Percentiles rank a stretch among this genome's conserved stretches.
phyloP scores from a whole-genome alignment of 2,329 filamentous ascomycete genomes.

The Amylocarpus encephaloides region DNA sequence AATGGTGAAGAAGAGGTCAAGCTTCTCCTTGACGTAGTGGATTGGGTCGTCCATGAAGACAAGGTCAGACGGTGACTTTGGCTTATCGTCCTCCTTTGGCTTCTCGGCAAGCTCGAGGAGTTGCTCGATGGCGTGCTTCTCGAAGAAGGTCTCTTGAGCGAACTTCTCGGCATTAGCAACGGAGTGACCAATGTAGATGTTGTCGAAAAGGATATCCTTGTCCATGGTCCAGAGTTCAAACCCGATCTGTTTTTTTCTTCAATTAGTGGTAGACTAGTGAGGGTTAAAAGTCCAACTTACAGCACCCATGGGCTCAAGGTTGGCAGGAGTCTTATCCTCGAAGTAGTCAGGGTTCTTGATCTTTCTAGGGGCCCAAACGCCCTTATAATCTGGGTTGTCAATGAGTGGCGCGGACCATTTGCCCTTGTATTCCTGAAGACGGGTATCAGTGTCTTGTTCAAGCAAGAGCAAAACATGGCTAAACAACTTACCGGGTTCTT shows the following conservation, averaged over 20 bases:
- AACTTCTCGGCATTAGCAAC: slow-evolving; percentile 86
- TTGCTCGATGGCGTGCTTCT: slow-evolving; percentile 81
- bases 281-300: slow-evolving; percentile 49
- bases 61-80: slow-evolving; percentile 68
- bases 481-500: slow-evolving; percentile 53
- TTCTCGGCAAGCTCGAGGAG: slow-evolving; percentile 70
- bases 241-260: slow-evolving; percentile 65
- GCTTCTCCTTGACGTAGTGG: slow-evolving; percentile 82
- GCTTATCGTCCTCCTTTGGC: slow-evolving; percentile 61
- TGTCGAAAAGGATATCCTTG: slow-evolving; percentile 97
- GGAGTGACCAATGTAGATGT: slow-evolving; percentile 99
- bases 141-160: slow-evolving; percentile 79
- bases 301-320: slow-evolving; percentile 97
- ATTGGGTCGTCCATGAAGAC: slow-evolving; percentile 90
- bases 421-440: slow-evolving; percentile 84
- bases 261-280: slow-evolving; percentile 13
- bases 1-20: slow-evolving; percentile 83
- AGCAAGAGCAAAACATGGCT: background rate
- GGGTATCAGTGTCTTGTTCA: background rate
- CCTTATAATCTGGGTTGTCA: slow-evolving; percentile 98
- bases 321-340: slow-evolving; percentile 93
- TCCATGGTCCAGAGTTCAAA: slow-evolving; percentile 99
- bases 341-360: slow-evolving; percentile 95
- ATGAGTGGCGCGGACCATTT: slow-evolving; percentile 91
- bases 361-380: slow-evolving; percentile 87